Evolutionary conservation across 192 early-diverging fungal genomes (phyloP).

Genomic region (Umbelopsis sp.): DNA sequence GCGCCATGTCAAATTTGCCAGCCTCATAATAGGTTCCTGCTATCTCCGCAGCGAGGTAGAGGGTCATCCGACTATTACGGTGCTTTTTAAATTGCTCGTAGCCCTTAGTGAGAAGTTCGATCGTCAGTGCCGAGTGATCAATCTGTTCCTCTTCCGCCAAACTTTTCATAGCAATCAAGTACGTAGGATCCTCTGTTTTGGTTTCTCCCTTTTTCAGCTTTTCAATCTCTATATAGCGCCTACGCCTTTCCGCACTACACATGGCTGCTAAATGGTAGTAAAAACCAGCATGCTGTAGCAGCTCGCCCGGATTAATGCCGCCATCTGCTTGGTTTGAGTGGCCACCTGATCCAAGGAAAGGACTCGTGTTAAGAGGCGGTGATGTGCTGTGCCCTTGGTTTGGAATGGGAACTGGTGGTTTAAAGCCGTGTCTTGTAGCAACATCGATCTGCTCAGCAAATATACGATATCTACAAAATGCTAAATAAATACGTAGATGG

Average conservation of each 20-base stretch:
- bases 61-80: conserved; percentile 75
- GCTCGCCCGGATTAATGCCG: conserved; percentile 61
- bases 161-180: conserved; percentile 1
- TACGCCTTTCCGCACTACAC: conserved; percentile 72
- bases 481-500: background rate
- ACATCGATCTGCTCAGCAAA: conserved; percentile 82
- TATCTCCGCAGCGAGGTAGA: conserved; percentile 86
- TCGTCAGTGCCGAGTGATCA: conserved; percentile 71
- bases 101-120: conserved; percentile 88
- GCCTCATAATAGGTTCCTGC: conserved; percentile 78
- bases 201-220: conserved; percentile 8
- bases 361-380: background rate
- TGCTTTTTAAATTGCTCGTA: conserved; percentile 87
- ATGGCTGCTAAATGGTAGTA: conserved; percentile 80
- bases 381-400: background rate
- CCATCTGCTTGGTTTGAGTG: conserved; percentile 28
- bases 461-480: conserved; percentile 56
- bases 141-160: conserved; percentile 52
- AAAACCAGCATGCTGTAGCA: conserved; percentile 86
- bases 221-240: conserved; percentile 54
- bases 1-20: conserved; percentile 84
- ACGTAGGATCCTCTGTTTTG: background rate
- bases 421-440: conserved; percentile 68
- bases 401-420: conserved; percentile 58
- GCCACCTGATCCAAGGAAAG: conserved; percentile 36